Conservation (phyloP, 2,329 filamentous ascomycete genomes). For the Chalaropsis thielavioides region DNA sequence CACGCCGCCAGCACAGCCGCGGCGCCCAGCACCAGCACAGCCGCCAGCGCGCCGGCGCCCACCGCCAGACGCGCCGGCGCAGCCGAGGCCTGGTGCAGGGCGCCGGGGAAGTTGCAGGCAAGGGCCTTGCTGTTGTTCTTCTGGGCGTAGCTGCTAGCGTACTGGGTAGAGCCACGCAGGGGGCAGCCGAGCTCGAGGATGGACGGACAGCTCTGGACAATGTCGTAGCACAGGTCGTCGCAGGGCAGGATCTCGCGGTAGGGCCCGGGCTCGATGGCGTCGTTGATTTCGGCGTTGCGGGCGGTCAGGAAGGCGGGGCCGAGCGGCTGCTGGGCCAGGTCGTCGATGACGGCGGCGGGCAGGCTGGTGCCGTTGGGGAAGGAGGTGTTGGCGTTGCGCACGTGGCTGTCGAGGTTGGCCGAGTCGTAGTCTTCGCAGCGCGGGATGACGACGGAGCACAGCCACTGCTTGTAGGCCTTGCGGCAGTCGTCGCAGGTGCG, state of each 20-base stretch:
- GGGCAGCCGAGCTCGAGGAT: constrained; percentile 66
- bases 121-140: constrained; percentile 20
- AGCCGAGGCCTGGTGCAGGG: constrained; percentile 15
- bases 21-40: background rate
- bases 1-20: background rate
- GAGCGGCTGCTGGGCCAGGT: constrained; percentile 24
- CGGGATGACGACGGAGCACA: constrained; percentile 85
- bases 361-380: constrained; percentile 56
- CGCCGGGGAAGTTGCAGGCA: constrained; percentile 25
- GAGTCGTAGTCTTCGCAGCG: constrained; percentile 74
- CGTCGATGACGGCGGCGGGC: constrained; percentile 24
- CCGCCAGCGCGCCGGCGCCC: background rate
- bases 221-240: constrained; percentile 69
- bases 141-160: constrained; percentile 27
- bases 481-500: constrained; percentile 63
- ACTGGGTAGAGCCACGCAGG: constrained; percentile 24
- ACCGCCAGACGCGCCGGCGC: background rate
- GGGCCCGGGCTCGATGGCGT: constrained; percentile 59
- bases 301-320: constrained; percentile 33
- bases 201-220: constrained; percentile 75
- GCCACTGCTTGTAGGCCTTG: constrained; percentile 78
- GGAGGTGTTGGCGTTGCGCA: constrained; percentile 53
- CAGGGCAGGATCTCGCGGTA: constrained; percentile 91
- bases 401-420: constrained; percentile 29
- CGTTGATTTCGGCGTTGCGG: constrained; percentile 60